phyloP scores from a whole-genome alignment of 768 basidiomycete species.

The Udeniomyces megalosporus region DNA sequence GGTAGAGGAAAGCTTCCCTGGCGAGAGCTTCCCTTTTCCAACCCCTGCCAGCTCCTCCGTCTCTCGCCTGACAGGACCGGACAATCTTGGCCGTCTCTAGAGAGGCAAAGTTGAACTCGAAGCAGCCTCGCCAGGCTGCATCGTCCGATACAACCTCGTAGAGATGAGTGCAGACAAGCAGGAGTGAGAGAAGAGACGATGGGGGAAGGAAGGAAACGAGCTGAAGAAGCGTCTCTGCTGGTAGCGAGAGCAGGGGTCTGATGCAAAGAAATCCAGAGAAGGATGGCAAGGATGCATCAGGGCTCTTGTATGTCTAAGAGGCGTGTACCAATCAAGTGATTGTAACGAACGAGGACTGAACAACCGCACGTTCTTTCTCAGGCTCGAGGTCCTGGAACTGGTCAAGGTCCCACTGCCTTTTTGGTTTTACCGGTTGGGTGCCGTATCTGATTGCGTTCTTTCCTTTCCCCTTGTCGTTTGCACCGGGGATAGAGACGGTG shows the following conservation, averaged over 20 bases:
- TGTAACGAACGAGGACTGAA: too few relatives aligned
- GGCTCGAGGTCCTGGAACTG: too few relatives aligned
- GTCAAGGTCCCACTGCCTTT: too few relatives aligned
- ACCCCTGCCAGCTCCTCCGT: slow-evolving; percentile 4
- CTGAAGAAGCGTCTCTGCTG: slow-evolving; percentile 5
- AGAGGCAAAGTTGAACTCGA: not conserved
- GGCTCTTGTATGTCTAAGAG: too few relatives aligned
- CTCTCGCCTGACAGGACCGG: not conserved
- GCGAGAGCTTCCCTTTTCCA: slow-evolving; percentile 11
- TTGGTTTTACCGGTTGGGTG: too few relatives aligned
- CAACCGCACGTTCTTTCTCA: too few relatives aligned
- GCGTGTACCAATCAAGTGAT: too few relatives aligned
- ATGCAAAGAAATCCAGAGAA: too few relatives aligned
- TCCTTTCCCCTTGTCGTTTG: too few relatives aligned
- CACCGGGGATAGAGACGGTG: too few relatives aligned
- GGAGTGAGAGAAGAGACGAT: not conserved
- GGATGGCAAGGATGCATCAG: not conserved
- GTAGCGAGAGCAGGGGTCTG: slow-evolving; percentile 6
- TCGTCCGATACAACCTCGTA: slow-evolving; percentile 3
- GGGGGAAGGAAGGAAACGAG: slow-evolving; percentile 13
- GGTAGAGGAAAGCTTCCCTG: slow-evolving; percentile 5
- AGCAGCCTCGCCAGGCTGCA: slow-evolving; percentile 3
- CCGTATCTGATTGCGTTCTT: too few relatives aligned
- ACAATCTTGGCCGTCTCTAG: not conserved
- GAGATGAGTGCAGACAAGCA: slow-evolving; percentile 2